phyloP scores from a whole-genome alignment of 257 asterid species.

The Echium plantagineum region DNA sequence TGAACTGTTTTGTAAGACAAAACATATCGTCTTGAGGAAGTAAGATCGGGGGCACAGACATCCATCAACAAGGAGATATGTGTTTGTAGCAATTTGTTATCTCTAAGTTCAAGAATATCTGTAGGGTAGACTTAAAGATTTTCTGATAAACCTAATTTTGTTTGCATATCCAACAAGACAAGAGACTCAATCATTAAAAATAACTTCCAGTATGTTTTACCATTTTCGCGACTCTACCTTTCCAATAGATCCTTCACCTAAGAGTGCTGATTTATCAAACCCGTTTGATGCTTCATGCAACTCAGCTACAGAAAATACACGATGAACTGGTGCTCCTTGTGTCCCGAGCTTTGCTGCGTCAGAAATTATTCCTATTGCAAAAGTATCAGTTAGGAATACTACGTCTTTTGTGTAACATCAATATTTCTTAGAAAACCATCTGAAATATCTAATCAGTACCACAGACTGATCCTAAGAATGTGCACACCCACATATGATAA shows the following conservation, averaged over 20 bases:
- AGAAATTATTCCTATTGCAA: slow-evolving; percentile 59
- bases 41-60: not conserved
- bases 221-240: slow-evolving; percentile 42
- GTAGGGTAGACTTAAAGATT: too few species aligned
- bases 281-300: slow-evolving; percentile 62
- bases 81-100: too few species aligned
- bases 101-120: too few species aligned
- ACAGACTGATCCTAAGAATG: too few species aligned
- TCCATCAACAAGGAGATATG: not conserved
- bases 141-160: too few species aligned
- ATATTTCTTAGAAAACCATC: not conserved
- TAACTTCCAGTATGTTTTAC: slow-evolving; percentile 2
- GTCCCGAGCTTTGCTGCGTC: slow-evolving; percentile 56
- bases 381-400: not conserved
- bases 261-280: slow-evolving; percentile 50
- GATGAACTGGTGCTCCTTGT: slow-evolving; percentile 40
- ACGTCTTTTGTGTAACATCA: not conserved
- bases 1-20: slow-evolving; percentile 6
- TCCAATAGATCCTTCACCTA: slow-evolving; percentile 83
- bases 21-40: not conserved
- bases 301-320: slow-evolving; percentile 51
- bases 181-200: too few species aligned
- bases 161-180: too few species aligned
- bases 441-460: not conserved
- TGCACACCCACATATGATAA: not conserved